Percentiles rank a stretch among this genome's conserved stretches.
These are phyloP conservation scores for Emergomyces pasteurianus DNA, from an alignment of 2,329 filamentous ascomycete species.

Conservation along the genomic window DNA sequence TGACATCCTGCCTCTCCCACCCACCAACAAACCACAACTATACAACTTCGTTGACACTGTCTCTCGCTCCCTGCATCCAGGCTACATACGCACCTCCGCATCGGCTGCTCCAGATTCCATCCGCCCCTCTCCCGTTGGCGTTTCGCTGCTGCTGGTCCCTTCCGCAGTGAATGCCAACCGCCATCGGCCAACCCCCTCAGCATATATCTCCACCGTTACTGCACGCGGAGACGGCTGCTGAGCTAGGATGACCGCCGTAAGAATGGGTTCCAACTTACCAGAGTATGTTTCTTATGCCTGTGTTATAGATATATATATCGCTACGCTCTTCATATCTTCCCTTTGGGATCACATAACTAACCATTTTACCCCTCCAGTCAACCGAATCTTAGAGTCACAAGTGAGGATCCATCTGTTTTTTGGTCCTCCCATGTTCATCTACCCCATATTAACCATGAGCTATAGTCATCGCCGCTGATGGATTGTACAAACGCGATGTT, in stretches of 20 bases:
- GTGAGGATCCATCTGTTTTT: slow-evolving; percentile 41
- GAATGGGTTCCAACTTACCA: slow-evolving; percentile 50
- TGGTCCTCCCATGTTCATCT: slow-evolving; percentile 9
- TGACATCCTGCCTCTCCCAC: neutral
- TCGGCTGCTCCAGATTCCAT: neutral
- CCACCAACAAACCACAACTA: neutral
- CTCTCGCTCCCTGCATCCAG: neutral
- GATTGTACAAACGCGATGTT: slow-evolving; percentile 97
- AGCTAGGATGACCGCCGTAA: slow-evolving; percentile 11
- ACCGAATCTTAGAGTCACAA: slow-evolving; percentile 86
- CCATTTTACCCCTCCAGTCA: slow-evolving; percentile 38
- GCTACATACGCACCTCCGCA: neutral
- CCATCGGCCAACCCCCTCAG: neutral
- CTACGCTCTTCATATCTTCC: slow-evolving; percentile 16
- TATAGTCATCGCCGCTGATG: slow-evolving; percentile 94
- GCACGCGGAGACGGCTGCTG: slow-evolving; percentile 3
- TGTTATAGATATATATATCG: slow-evolving; percentile 5
- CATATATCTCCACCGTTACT: neutral
- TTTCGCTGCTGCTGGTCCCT: neutral
- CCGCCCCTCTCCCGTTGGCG: neutral
- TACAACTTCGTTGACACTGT: neutral
- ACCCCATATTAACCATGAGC: neutral
- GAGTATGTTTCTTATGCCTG: slow-evolving; percentile 31
- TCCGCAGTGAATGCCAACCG: neutral
- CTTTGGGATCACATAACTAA: slow-evolving; percentile 14